Evolutionary conservation across 257 asterid genomes (phyloP), one percentile per base, ranked within the genome.

Genomic region (Solanum bulbocastanum): DNA sequence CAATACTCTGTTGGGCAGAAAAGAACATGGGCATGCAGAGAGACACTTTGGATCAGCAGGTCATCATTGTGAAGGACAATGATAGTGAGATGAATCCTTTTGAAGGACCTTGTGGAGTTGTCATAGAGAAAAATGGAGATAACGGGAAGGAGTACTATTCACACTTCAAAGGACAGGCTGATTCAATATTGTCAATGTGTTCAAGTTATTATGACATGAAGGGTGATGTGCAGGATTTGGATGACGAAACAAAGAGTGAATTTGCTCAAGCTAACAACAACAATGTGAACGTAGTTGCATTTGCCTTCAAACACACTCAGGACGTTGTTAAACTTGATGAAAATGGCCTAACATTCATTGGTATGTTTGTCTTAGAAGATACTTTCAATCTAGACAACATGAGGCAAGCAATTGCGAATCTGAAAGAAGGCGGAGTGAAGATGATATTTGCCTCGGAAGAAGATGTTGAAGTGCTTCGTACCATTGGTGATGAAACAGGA

Each of bases 361-460:
- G 87, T 73, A 74, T 90, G 90, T 72, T 92, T 13, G 68, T 89
- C 33, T n/a, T 89, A 87, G 10, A 74, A 3, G 3, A 13, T 87
- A 14, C 9, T 42, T 14, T 78, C 37, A 78, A 78, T 78, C 39
- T 14, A 27, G 39, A 79, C 62, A 15, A 25, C 37, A 27, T 44
- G 37, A 42, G 65, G 65, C 25, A 79, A 14, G 15, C 89, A 30
- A 37, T 91, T 40, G 20, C 37, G 27, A 39, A 52, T 27, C 71
- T 89, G 15, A 73, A 3, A 42, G 83, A 56, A 87, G 71, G 87
- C n/a, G 90, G 92, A 72, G 68, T 91, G 52, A 86, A 72, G 66
- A 90, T 74, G n/a, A 42, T 92, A 60, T 72, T 92, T 78, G 86
- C 81, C 81, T 88, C 94, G 1, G 89, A 86, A 79, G 87, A 89